phyloP scores from a whole-genome alignment of 352 stramenopile genomes.

The Globisporangium uncinulatum region DNA sequence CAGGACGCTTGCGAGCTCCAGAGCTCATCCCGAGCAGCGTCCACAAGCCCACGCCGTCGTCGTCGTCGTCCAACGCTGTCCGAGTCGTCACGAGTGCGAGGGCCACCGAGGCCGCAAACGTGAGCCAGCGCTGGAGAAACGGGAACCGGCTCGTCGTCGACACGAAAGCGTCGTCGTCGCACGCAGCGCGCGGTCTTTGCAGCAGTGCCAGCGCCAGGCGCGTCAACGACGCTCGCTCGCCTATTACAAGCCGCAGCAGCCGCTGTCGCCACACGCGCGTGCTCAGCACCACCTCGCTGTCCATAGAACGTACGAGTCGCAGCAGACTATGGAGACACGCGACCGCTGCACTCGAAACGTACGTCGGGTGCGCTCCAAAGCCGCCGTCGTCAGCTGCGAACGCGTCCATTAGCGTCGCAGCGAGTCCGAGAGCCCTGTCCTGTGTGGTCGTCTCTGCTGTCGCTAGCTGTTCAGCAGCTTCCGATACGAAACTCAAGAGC shows the following conservation, averaged over 20 bases:
- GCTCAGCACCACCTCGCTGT: constrained; percentile 1
- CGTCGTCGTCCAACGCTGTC: too few species aligned
- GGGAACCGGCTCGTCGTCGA: constrained; percentile 26
- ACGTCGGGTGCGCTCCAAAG: constrained; percentile 28
- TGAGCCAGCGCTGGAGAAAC: constrained; percentile 59
- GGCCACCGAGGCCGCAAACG: constrained; percentile 22
- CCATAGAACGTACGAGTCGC: constrained; percentile 5
- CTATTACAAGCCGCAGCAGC: constrained; percentile 14
- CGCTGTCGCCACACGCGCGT: constrained; percentile 21
- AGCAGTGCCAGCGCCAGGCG: constrained; percentile 22
- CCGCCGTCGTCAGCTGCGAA: constrained; percentile 12
- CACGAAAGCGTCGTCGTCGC: constrained; percentile 31
- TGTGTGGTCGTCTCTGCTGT: background rate
- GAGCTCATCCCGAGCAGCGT: too few species aligned
- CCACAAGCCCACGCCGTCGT: background rate
- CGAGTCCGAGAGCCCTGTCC: constrained; percentile 14
- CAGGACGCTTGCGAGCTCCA: too few species aligned
- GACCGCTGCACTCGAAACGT: constrained; percentile 36
- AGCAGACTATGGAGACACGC: constrained; percentile 28
- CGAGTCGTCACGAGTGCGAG: constrained; percentile 14
- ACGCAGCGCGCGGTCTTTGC: constrained; percentile 7
- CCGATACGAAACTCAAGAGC: constrained; percentile 15
- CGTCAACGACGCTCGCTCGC: constrained; percentile 23
- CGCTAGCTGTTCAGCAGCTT: background rate
- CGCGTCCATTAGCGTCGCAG: constrained; percentile 15